Evolutionary conservation across 139 green algal genomes (phyloP), one percentile per base, ranked within the genome.

Genomic region (Astrephomene gubernaculifera): DNA sequence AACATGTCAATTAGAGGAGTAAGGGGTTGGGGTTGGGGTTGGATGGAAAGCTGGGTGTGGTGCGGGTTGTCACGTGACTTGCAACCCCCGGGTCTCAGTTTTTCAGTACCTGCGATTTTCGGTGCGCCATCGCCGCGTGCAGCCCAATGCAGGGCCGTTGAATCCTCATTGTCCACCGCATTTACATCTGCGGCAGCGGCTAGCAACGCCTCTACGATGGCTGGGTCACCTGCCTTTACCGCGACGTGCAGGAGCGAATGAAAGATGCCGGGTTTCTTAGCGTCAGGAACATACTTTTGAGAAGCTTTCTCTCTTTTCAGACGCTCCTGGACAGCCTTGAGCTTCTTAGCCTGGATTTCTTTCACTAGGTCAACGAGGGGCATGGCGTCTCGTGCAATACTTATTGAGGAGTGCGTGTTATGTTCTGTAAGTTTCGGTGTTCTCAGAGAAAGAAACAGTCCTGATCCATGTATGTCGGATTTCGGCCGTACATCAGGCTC

Each of bases 291-390:
- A 19, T 60, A 54, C 35, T 83, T 83, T 41, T 61, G 39, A 5
- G 60, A 44, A 33, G 60, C 76, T 17, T 83, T 83, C 29, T 83
- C 76, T 21, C 61, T 83, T 2, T 63, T 73, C 2, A 83, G 31
- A 12, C 76, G 60, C 29, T 70, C 60, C 21, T 72, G 60, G 6
- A 83, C 39, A 2, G 76, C 60, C 35, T 70, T 83, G 5, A 72
- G 39, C 35, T 83, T 83, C 29, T 73, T 73, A 2, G 60, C 76
- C 44, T 83, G 39, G 33, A 83, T 83, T 27, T 83, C 76, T 27
- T 82, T 82, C 4, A 71, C 38, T 9, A 82, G 71, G 22, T 82
- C 74, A 19, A 57, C 54, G 31, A 57, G 38, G 4, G 74, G 35
- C 74, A 82, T 82, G 41, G 74, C 57, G 36, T 33, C 22, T 1